These are phyloP conservation scores for Musa schizocarpa DNA, from an alignment of 176 grass and related monocot genomes.

Conservation along the genomic window DNA sequence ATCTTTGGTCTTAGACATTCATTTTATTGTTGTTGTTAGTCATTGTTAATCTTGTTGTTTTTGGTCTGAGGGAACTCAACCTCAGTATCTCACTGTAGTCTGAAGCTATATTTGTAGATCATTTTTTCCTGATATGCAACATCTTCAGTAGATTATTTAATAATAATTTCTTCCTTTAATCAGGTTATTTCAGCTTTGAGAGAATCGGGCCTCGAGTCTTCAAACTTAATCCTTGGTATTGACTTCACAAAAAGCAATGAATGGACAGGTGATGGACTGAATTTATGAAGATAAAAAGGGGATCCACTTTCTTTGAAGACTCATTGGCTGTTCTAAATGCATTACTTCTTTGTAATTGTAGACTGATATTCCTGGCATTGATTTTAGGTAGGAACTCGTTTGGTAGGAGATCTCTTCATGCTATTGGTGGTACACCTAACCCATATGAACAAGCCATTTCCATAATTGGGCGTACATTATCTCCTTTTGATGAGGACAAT, in stretches of 20 bases:
- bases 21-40: too few relatives aligned
- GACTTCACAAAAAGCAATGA: conserved; percentile 99
- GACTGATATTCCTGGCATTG: conserved; percentile 10
- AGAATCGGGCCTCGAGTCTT: conserved; percentile 90
- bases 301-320: not conserved
- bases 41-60: too few relatives aligned
- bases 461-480: conserved; percentile 87
- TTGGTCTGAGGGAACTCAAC: too few relatives aligned
- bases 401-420: conserved; percentile 71
- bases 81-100: too few relatives aligned
- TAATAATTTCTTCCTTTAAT: not conserved
- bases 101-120: not conserved
- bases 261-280: conserved; percentile 63
- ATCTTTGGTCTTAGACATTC: too few relatives aligned
- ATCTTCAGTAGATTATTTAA: not conserved
- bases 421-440: conserved; percentile 49
- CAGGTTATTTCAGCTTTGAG: conserved; percentile 77
- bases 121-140: conserved; percentile 4
- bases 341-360: not conserved
- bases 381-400: conserved; percentile 61
- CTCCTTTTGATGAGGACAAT: conserved; percentile 98
- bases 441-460: conserved; percentile 98
- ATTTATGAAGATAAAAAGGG: not conserved
- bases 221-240: conserved; percentile 85
- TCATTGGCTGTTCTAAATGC: conserved; percentile 1